These are phyloP conservation scores for Triticum monococcum DNA, from an alignment of 176 grass and related monocot genomes.

Conservation along the genomic window DNA sequence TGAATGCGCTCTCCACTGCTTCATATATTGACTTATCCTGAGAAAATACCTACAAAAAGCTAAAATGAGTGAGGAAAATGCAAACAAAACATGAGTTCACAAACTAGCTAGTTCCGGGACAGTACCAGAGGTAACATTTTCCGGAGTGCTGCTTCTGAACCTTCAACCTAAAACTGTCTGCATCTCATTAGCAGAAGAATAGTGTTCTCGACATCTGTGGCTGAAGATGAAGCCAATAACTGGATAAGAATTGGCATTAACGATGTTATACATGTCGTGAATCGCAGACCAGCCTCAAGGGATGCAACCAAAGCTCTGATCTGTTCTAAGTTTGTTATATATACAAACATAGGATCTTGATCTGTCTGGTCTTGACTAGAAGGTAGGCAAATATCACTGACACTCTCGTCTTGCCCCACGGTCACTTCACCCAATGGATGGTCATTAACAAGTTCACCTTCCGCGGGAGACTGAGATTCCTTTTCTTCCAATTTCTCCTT, in stretches of 20 bases:
- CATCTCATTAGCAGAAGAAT: conserved; percentile 97
- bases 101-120: conserved; percentile 9
- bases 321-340: conserved; percentile 91
- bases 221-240: conserved; percentile 83
- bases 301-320: conserved; percentile 94
- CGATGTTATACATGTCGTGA: conserved; percentile 75
- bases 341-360: conserved; percentile 44
- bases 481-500: conserved; percentile 80
- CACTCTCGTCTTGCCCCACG: conserved; percentile 62
- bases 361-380: conserved; percentile 62
- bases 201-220: conserved; percentile 90
- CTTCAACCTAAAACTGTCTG: conserved; percentile 94
- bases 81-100: not conserved
- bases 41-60: conserved; percentile 76
- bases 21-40: conserved; percentile 97
- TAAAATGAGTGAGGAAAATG: conserved; percentile 20
- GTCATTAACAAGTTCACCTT: conserved; percentile 33
- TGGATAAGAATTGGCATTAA: conserved; percentile 90
- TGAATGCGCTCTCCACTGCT: conserved; percentile 92
- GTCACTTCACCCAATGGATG: conserved; percentile 37
- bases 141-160: conserved; percentile 79
- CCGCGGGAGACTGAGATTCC: conserved; percentile 43
- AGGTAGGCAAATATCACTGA: conserved; percentile 83
- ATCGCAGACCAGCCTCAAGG: conserved; percentile 86
- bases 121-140: conserved; percentile 97